phyloP scores from a whole-genome alignment of 2,329 filamentous ascomycete genomes.

The Aspergillus tubingensis region DNA sequence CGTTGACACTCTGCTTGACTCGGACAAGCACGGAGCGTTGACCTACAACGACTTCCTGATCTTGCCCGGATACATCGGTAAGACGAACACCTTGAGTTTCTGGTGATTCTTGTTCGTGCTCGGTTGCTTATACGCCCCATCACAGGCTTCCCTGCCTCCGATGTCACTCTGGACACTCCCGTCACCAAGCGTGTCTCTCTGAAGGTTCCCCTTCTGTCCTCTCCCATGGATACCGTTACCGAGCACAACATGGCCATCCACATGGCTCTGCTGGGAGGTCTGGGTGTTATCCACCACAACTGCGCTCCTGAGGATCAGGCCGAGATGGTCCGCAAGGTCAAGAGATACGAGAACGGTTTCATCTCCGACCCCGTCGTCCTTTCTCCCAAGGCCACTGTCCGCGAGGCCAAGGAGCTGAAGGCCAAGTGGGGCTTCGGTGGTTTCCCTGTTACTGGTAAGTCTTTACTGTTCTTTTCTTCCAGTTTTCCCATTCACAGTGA shows the following conservation, averaged over 20 bases:
- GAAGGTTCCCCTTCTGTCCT: constrained; percentile 96
- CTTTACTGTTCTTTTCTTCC: constrained; percentile 17
- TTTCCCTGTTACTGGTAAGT: constrained; percentile 96
- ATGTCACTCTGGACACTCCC: constrained; percentile 83
- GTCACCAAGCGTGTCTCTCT: constrained; percentile 93
- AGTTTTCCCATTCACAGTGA: constrained; percentile 63
- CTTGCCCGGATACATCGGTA: constrained; percentile 92
- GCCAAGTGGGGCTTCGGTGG: constrained; percentile 98
- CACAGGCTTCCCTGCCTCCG: constrained; percentile 82
- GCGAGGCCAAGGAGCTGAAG: constrained; percentile 87
- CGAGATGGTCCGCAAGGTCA: constrained; percentile 98
- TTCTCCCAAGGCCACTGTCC: constrained; percentile 81
- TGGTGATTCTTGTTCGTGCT: constrained; percentile 12
- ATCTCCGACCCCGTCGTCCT: constrained; percentile 95
- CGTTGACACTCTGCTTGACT: constrained; percentile 83
- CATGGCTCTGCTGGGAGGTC: constrained; percentile 60
- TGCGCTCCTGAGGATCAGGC: constrained; percentile 97
- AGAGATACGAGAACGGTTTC: constrained; percentile 99
- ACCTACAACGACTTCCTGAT: constrained; percentile 99
- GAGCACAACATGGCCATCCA: constrained; percentile 99
- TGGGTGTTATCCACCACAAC: constrained; percentile 96
- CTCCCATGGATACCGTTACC: constrained; percentile 99
- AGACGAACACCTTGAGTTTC: constrained; percentile 21
- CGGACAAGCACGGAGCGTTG: constrained; percentile 85
- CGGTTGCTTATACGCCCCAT: constrained; percentile 24